Base-by-base conservation (phyloP, 305 asterid species). In the Rubia tinctorum region DNA sequence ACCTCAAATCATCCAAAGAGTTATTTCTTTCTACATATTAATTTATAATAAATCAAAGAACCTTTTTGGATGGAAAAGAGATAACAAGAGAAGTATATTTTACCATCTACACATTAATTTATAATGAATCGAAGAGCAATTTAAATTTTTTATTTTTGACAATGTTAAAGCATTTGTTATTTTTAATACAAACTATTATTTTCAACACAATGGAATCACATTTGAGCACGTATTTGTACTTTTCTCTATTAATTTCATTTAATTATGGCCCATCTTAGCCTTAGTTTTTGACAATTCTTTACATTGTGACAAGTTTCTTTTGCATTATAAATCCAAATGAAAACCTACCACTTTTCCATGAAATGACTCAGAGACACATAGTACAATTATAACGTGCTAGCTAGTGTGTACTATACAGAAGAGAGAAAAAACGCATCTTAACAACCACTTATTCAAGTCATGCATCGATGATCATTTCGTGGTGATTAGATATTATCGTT, bases 251-350 rank as follows among this genome's bases (percentile, higher is more conserved):
- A 18, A 74, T 73, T 44, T 79, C 64, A 77, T 44, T 76, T 74
- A 75, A 3, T 39, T 18, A 66, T 78, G 87, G 80, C 77, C 88
- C 85, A 79, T 74, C 15, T 63, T 78, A 59, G 58, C 68, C 68
- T 7, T 53, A 53, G 15, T 5, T 59, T 69, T 77, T 77, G 75
- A 78, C 84, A 82, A 74, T 71, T 22, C 71, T 56, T 42, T 23
- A 64, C 82, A 81, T 83, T 79, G 23, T 8, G 3, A 17, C 47
- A 8, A 69, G 61, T 71, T 58, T 22, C 64, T 22, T 75, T 77
- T 77, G 34, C 51, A 66, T 18, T 39, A 55, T 73, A 14, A 72
- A 80, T 80, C 71, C 73, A 67, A 47, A 70, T 43, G 14, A 14
- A 66, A 73, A 71, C 47, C 73, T 15, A 34, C 18, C 43, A 70